Base-by-base conservation (phyloP, 1,284 basidiomycete genomes). In the Coniferiporia weirii region DNA sequence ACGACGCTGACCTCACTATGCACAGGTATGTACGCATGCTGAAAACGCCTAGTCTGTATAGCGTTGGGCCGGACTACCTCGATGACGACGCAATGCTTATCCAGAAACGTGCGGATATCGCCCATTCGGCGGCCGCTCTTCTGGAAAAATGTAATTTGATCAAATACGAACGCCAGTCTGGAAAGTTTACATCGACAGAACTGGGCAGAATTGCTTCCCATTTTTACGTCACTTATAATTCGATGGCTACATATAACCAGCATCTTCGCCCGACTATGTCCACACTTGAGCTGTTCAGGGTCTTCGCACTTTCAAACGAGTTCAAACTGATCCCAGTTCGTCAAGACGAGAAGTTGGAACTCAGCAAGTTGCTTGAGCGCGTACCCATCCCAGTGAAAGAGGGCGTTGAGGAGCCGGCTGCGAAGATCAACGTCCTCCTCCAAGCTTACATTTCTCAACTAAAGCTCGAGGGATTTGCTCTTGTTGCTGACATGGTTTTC, bases 381-480 rank as follows among this genome's bases (percentile, higher is more conserved):
- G 96, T 99, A 0, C 97, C 96, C 1, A 95, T 99, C 51, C 96
- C 97, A 0, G 91, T 99, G 68, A 99, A 99, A 75, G 97, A 99
- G 73, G 82, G 88, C 52, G 92, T 97, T 4, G 96, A 98, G 65
- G 96, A 99, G 69, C 93, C 95, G 0, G 89, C 93, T 0, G 92
- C 97, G 34, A 99, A 99, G 77, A 93, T 99, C 75, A 99, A 99
- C 67, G 95, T 98, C 1, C 79, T 99, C 0, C 76, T 99, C 0
- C 97, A 99, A 69, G 88, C 96, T 0, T 98, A 92, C 73, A 95
- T 99, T 65, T 98, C 94, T 0, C 89, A 95, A 66, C 84, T 98
- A 57, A 97, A 94, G 73, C 81, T 99, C 1, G 92, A 96, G 62
- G 87, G 89, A 0, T 99, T 98, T 69, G 95, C 95, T 6, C 85